phyloP scores from a whole-genome alignment of 306 rosid species.

The Vachellia pachyceras region DNA sequence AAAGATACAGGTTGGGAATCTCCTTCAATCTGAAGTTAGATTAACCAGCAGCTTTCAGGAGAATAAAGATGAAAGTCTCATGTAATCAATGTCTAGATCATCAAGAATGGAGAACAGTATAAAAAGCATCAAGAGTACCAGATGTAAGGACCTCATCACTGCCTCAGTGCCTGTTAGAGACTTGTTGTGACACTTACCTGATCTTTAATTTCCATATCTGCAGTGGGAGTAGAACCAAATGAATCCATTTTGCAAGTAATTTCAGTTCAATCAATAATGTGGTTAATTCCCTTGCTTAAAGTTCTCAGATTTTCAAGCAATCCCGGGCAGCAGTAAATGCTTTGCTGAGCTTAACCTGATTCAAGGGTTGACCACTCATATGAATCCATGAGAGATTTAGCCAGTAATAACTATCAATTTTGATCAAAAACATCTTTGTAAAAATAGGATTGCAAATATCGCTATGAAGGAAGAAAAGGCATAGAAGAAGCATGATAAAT shows the following conservation, averaged over 20 bases:
- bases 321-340: constrained; percentile 76
- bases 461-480: background rate
- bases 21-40: constrained; percentile 47
- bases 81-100: constrained; percentile 22
- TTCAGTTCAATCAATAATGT: constrained; percentile 74
- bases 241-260: constrained; percentile 64
- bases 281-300: constrained; percentile 71
- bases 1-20: constrained; percentile 52
- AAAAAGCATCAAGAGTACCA: constrained; percentile 30
- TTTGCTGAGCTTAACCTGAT: constrained; percentile 66
- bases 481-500: background rate
- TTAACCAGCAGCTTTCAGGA: constrained; percentile 55
- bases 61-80: constrained; percentile 18
- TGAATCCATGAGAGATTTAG: constrained; percentile 25
- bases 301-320: constrained; percentile 81
- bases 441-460: constrained; percentile 5
- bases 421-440: constrained; percentile 15
- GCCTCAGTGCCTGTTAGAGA: constrained; percentile 52
- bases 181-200: constrained; percentile 47
- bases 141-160: constrained; percentile 61
- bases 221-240: constrained; percentile 48
- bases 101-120: constrained; percentile 36
- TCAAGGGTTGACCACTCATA: constrained; percentile 36
- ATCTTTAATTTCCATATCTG: constrained; percentile 39
- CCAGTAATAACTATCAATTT: constrained; percentile 26